phyloP scores from a whole-genome alignment of 768 basidiomycete genomes.

The Mycena metata region DNA sequence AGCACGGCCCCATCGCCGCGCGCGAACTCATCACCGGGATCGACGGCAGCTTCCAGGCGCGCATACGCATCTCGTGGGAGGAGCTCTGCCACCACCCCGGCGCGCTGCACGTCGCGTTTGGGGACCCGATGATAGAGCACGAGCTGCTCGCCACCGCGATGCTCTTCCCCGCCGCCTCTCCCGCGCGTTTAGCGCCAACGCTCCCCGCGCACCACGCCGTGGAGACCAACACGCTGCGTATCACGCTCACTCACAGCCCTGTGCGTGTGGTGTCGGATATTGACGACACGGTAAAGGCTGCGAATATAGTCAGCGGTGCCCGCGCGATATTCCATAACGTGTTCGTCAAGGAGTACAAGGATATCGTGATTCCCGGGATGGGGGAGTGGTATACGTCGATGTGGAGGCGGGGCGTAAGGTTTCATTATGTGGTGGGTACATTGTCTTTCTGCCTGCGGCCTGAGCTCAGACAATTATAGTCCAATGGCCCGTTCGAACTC shows the following conservation, averaged over 20 bases:
- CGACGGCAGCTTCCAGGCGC: constrained; percentile 82
- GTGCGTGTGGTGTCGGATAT: constrained; percentile 92
- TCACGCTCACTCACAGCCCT: constrained; percentile 71
- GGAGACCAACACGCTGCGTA: constrained; percentile 49
- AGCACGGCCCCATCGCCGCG: constrained; percentile 62
- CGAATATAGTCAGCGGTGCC: constrained; percentile 84
- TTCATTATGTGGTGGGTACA: constrained; percentile 88
- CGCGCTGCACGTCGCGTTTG: constrained; percentile 69
- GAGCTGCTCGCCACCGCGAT: constrained; percentile 69
- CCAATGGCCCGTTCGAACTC: constrained; percentile 90
- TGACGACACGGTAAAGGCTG: constrained; percentile 91
- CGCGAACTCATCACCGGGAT: constrained; percentile 68
- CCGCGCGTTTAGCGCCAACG: constrained; percentile 19
- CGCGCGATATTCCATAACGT: constrained; percentile 90
- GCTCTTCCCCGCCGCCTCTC: constrained; percentile 55
- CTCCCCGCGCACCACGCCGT: constrained; percentile 35
- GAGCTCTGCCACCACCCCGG: constrained; percentile 72
- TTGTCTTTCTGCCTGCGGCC: not conserved
- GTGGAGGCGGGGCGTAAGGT: constrained; percentile 79
- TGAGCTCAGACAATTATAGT: constrained; percentile 56
- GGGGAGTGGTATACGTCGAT: constrained; percentile 80
- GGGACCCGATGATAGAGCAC: constrained; percentile 64
- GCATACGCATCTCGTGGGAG: constrained; percentile 77
- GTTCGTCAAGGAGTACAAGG: constrained; percentile 87
- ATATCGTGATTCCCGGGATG: constrained; percentile 87